phyloP scores from a whole-genome alignment of 73 alveolate species.

The Paramecium biaurelia region DNA sequence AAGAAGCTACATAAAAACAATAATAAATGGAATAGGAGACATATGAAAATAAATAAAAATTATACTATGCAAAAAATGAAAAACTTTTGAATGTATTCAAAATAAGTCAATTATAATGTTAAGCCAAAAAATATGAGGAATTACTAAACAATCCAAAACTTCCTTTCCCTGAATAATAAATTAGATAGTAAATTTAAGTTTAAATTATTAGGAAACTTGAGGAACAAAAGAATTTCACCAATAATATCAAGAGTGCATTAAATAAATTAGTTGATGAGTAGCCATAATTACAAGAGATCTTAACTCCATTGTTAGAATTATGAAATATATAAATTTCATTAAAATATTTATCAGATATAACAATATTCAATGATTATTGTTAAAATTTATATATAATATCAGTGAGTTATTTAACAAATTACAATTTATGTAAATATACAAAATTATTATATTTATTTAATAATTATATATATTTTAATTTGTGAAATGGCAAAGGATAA shows the following conservation, averaged over 20 bases:
- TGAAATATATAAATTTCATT: not conserved
- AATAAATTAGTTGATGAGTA: constrained; percentile 66
- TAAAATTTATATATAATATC: no score
- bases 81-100: constrained; percentile 46
- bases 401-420: no score
- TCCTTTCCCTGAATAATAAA: constrained; percentile 41
- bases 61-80: not conserved
- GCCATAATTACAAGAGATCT: constrained; percentile 69
- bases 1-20: constrained; percentile 30
- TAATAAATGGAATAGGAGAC: constrained; percentile 51
- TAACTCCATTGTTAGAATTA: constrained; percentile 51
- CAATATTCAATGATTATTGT: not conserved
- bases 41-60: constrained; percentile 11
- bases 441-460: no score
- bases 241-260: constrained; percentile 68
- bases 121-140: constrained; percentile 62
- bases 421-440: not conserved
- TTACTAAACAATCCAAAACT: constrained; percentile 22
- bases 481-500: constrained; percentile 36
- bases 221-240: constrained; percentile 36
- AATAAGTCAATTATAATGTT: constrained; percentile 26
- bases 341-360: not conserved
- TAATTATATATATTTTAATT: not conserved
- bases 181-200: not conserved
- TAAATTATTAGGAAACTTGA: constrained; percentile 31